Base-by-base conservation (phyloP, 306 rosid genomes). In the Cucurbita maxima region DNA sequence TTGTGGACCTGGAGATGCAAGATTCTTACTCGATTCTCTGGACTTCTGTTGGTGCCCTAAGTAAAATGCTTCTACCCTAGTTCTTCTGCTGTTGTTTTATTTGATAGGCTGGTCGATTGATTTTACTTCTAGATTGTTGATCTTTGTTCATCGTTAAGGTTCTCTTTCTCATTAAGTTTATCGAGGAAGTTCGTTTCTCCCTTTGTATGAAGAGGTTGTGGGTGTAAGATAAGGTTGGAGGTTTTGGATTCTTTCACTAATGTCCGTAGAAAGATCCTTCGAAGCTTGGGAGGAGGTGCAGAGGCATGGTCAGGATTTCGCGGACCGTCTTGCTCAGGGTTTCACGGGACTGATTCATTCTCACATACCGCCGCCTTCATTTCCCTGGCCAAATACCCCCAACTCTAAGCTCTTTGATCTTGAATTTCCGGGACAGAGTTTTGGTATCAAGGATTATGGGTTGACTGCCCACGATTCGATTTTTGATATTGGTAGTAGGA, bases 271-370 rank as follows among this genome's bases (percentile, higher is more conserved):
- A 77, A 85, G 97, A 79, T 85, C 99, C 38, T 89, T 94, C 15
- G 96, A 94, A 51, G 92, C 97, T 8, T 94, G 99, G 99, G 99
- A 94, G 81, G 99, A 94, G 81, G 92, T 94, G 64, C 99, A 94
- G 72, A 86, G 99, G 16, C 97, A 94, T 55, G 96, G 99, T 25
- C 99, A 81, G 83, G 99, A 94, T 87, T 61, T 94, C 18, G 99
- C 99, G 61, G 99, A 89, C 78, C 87, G 99, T 51, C 87, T 94
- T 50, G 87, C 99, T 53, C 97, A 94, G 83, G 97, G 99, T 54
- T 91, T 94, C 81, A 81, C 85, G 1, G 99, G 90, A 1, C 50
- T 94, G 86, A 87, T 94, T 76, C 98, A 88, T 63, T 81, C 98
- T 20, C 97, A 83, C 68, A 88, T 90, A 54, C 81, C n/a, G 13